Base-by-base conservation (phyloP, 2,329 filamentous ascomycete species). In the Cryphonectria naterciae region DNA sequence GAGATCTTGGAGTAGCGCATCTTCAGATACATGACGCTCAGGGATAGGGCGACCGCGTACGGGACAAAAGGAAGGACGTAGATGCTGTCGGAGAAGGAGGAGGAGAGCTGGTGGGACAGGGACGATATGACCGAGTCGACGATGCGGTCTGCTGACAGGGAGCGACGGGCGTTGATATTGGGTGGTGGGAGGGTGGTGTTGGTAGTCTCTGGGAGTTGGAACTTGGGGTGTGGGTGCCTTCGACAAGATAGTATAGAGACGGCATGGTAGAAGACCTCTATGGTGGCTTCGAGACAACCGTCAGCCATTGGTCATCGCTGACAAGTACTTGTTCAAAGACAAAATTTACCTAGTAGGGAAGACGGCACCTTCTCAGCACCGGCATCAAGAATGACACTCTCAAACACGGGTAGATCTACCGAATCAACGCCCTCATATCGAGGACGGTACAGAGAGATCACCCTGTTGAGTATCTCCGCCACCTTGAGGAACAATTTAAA, bases 201-300 rank as follows among this genome's bases (percentile, higher is more conserved):
- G 22, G 75, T 74, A 41, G 77, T 75, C 1, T 74, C 72, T 0
- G 85, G 22, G 11, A 35, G 39, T 3, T 17, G 15, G 61, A 25
- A 6, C 39, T 13, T 43, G 15, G 25, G 4, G 7, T 39, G 28
- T 2, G 61, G 37, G 25, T 28, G 81, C 6, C 86, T 83, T n/a
- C 89, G 84, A 65, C 87, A 90, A 0, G 88, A 90, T 1, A 91
- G 80, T 11, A 91, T 89, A 49, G 88, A 86, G 8, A 91, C 86
- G 3, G 88, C 87, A 74, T 91, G 88, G 74, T 91, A 91, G 22
- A 91, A 85, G 0, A 87, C 85, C 74, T 91, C 89, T 8, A 91
- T 83, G 0, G 89, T 90, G 10, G 84, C 88, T 89, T 52, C 6
- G 7, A n/a, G 5, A 22, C 11, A 35, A 3, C 25, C 52, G 10